Conservation (phyloP, 2,329 filamentous ascomycete genomes). For the Gnomoniopsis sp. region DNA sequence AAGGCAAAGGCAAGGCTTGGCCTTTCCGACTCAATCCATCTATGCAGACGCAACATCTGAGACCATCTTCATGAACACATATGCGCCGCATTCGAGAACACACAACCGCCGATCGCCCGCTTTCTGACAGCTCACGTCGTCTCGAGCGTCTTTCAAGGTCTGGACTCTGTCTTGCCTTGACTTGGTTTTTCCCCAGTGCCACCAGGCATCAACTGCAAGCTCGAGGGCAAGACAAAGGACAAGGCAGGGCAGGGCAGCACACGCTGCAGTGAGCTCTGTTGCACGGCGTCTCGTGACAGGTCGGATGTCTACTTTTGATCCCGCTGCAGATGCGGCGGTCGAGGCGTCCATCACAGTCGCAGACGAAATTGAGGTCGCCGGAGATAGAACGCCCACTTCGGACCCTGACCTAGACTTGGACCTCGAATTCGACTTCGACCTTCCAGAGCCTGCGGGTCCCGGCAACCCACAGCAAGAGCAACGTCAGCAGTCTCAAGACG, state of each 20-base stretch:
- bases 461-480: background rate
- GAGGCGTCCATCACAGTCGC: slow-evolving; percentile 14
- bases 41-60: background rate
- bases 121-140: background rate
- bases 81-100: background rate
- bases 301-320: slow-evolving; percentile 13
- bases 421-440: background rate
- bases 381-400: slow-evolving; percentile 1
- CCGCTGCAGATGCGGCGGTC: slow-evolving; percentile 16
- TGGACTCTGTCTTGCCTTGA: background rate
- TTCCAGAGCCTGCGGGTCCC: slow-evolving; percentile 1
- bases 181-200: background rate
- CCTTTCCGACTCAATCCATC: background rate
- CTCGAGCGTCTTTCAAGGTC: background rate
- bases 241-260: background rate
- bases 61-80: background rate
- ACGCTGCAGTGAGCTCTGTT: background rate
- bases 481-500: background rate
- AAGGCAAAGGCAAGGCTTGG: background rate
- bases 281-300: slow-evolving; percentile 16
- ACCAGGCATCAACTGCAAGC: background rate
- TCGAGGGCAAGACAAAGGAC: background rate
- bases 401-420: background rate
- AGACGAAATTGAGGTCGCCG: slow-evolving; percentile 18
- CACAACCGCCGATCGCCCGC: background rate